Percentiles rank a stretch among this genome's conserved stretches.
These are phyloP conservation scores for Pterulicium gracile DNA, from an alignment of 1,284 basidiomycete genomes.

Conservation along the genomic window DNA sequence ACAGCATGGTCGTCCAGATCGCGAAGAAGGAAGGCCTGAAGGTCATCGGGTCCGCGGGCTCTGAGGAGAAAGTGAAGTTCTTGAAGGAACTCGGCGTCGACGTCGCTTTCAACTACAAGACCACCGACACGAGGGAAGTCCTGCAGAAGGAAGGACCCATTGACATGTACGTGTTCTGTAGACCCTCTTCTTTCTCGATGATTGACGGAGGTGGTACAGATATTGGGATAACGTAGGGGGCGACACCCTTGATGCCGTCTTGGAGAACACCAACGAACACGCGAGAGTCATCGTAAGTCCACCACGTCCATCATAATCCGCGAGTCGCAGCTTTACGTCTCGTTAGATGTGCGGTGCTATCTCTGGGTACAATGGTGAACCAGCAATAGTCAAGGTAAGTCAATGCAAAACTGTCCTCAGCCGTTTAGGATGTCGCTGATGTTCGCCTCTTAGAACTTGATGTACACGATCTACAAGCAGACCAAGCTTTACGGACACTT, in stretches of 20 bases:
- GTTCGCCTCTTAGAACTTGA: slow-evolving; percentile 2
- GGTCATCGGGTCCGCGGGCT: slow-evolving; percentile 67
- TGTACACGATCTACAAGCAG: slow-evolving; percentile 33
- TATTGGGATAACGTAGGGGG: slow-evolving; percentile 54
- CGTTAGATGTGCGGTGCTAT: neutral
- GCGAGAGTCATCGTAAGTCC: slow-evolving; percentile 29
- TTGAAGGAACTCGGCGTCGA: slow-evolving; percentile 58
- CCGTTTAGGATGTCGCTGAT: slow-evolving; percentile 11
- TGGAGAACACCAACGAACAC: slow-evolving; percentile 35
- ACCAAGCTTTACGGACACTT: slow-evolving; percentile 54
- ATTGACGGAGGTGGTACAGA: neutral
- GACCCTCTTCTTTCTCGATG: neutral
- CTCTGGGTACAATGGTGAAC: slow-evolving; percentile 21
- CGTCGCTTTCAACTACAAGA: slow-evolving; percentile 71
- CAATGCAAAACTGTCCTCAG: slow-evolving; percentile 17
- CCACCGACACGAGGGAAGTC: slow-evolving; percentile 33
- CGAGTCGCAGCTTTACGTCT: slow-evolving; percentile 6
- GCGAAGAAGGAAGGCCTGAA: slow-evolving; percentile 53
- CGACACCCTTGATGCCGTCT: slow-evolving; percentile 46
- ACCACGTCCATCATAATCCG: slow-evolving; percentile 20
- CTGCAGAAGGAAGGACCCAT: slow-evolving; percentile 49
- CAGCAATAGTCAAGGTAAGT: slow-evolving; percentile 10
- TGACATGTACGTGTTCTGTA: slow-evolving; percentile 29
- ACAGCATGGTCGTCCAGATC: slow-evolving; percentile 42
- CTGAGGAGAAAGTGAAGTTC: slow-evolving; percentile 57